Evolutionary conservation across 441 rosid species (phyloP).

Genomic region (Gossypium aridum): DNA sequence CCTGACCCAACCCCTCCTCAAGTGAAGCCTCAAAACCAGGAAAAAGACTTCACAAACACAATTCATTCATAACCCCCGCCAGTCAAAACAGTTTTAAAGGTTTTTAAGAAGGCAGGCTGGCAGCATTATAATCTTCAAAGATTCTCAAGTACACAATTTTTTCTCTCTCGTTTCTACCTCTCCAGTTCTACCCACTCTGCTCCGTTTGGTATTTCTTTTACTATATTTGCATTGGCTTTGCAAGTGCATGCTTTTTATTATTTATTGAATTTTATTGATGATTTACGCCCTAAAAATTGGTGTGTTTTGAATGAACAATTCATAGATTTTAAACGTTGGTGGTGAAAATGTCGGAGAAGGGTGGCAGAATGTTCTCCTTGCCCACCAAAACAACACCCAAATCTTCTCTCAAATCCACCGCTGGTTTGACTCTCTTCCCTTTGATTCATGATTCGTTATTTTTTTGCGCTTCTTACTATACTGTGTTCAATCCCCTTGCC

Average conservation of each 20-base stretch:
- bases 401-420: conserved; percentile 13
- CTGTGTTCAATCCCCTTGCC: background rate
- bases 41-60: too few species aligned
- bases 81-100: background rate
- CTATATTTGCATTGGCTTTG: background rate
- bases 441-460: background rate
- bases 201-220: background rate
- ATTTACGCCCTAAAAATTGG: background rate
- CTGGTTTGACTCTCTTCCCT: conserved; percentile 16
- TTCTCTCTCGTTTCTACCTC: background rate
- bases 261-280: background rate
- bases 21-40: too few species aligned
- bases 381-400: conserved; percentile 35
- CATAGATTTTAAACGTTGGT: background rate
- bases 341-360: conserved; percentile 39
- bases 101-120: background rate
- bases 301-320: background rate
- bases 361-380: conserved; percentile 43
- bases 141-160: background rate
- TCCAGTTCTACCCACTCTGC: background rate
- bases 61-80: too few species aligned
- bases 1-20: too few species aligned
- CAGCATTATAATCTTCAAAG: background rate
- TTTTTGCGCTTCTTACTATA: background rate
- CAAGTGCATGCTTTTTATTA: background rate